Conservation (phyloP, 2,329 filamentous ascomycete genomes). For the Leptodontidium sp. region DNA sequence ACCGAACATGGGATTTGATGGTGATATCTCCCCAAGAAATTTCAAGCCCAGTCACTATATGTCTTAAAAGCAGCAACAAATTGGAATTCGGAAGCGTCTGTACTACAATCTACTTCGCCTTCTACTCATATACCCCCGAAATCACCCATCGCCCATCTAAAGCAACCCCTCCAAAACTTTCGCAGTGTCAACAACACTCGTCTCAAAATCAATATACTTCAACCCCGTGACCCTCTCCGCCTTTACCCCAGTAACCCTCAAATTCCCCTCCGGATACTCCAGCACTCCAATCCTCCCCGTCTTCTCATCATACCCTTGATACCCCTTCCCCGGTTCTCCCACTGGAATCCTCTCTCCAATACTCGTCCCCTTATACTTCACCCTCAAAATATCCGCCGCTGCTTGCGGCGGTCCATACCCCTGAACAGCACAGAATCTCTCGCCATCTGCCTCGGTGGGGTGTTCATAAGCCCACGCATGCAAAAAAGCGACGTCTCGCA, state of each 20-base stretch:
- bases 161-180: slow-evolving; percentile 44
- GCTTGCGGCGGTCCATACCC: slow-evolving; percentile 49
- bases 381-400: slow-evolving; percentile 52
- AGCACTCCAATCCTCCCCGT: slow-evolving; percentile 36
- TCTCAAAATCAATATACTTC: slow-evolving; percentile 39
- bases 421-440: slow-evolving; percentile 51
- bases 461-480: slow-evolving; percentile 51
- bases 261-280: slow-evolving; percentile 29
- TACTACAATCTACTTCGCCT: background rate
- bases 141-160: slow-evolving; percentile 14
- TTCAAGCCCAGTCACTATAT: too few species aligned
- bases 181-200: slow-evolving; percentile 49
- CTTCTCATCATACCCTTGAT: slow-evolving; percentile 43
- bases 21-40: too few species aligned
- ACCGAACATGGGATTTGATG: too few species aligned
- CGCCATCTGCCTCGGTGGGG: slow-evolving; percentile 48
- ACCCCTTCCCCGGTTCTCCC: slow-evolving; percentile 52
- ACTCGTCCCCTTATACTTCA: slow-evolving; percentile 48
- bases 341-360: slow-evolving; percentile 46
- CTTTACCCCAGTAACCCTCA: slow-evolving; percentile 43
- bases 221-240: slow-evolving; percentile 42
- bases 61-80: too few species aligned
- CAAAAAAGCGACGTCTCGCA: slow-evolving; percentile 54
- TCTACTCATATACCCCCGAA: background rate
- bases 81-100: background rate